A percentile compares a stretch with the other conserved stretches of the same genome.
phyloP scores from a whole-genome alignment of 73 alveolate species.

The Paramecium caudatum region DNA sequence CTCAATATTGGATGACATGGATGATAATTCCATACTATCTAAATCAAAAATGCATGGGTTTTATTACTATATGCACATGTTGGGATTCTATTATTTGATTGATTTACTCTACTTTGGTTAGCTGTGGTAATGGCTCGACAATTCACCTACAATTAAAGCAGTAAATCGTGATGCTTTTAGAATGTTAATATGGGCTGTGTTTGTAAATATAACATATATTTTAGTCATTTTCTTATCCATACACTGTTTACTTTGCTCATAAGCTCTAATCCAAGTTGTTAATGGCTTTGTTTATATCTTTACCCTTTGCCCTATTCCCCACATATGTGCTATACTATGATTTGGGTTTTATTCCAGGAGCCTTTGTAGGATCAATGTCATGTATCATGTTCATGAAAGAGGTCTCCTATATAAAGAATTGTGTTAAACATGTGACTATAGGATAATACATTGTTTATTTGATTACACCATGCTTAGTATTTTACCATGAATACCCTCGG shows the following conservation, averaged over 20 bases:
- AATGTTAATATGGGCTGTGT: conserved; percentile 30
- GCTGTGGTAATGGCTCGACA: background rate
- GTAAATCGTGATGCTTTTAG: background rate
- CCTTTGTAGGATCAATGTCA: conserved; percentile 15
- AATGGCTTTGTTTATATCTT: background rate
- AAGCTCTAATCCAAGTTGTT: background rate
- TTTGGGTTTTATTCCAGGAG: conserved; percentile 48
- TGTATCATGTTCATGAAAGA: conserved; percentile 12
- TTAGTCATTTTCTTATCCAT: conserved; percentile 44
- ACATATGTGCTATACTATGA: background rate
- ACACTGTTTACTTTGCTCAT: conserved; percentile 16
- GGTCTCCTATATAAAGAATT: background rate
- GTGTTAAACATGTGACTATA: background rate
- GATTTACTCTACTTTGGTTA: background rate
- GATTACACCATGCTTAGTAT: conserved; percentile 16
- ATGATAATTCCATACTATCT: conserved; percentile 23
- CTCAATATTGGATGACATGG: conserved; percentile 15
- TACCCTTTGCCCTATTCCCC: background rate
- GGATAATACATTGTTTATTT: background rate
- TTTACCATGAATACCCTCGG: conserved; percentile 16
- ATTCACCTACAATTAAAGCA: conserved; percentile 7
- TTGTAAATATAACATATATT: background rate
- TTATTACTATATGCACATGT: conserved; percentile 23
- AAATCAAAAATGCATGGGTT: conserved; percentile 16
- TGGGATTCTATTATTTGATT: conserved; percentile 22